These are phyloP conservation scores for Sonneratia caseolaris DNA, from an alignment of 345 rosid genomes.

Conservation along the genomic window DNA sequence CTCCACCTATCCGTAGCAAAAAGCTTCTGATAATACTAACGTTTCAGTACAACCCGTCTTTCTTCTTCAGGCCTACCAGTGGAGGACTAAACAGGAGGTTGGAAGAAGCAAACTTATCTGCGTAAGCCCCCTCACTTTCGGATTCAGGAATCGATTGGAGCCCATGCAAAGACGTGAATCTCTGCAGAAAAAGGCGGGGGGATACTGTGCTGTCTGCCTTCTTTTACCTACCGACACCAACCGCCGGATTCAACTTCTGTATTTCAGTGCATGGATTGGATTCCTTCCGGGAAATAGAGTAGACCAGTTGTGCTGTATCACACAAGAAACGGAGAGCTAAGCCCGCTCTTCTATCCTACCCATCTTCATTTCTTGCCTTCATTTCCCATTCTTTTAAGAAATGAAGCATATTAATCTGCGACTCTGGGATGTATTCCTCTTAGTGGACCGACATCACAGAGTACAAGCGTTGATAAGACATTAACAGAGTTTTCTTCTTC, in stretches of 20 bases:
- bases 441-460: too few relatives aligned
- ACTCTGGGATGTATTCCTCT: too few relatives aligned
- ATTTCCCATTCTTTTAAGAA: too few relatives aligned
- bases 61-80: conserved; percentile 21
- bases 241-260: neutral
- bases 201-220: neutral
- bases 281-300: too few relatives aligned
- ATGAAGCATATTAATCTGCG: too few relatives aligned
- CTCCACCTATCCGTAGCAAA: neutral
- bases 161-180: neutral
- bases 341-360: too few relatives aligned
- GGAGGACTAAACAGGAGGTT: conserved; percentile 16
- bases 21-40: neutral
- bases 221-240: neutral
- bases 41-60: neutral
- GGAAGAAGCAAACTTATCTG: conserved; percentile 14
- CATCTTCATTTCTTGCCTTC: too few relatives aligned
- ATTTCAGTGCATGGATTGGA: neutral
- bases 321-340: too few relatives aligned
- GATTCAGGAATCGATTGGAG: neutral
- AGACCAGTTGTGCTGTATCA: too few relatives aligned
- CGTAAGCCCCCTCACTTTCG: conserved; percentile 1
- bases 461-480: too few relatives aligned
- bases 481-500: too few relatives aligned
- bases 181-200: neutral